Conservation (phyloP, 768 basidiomycete genomes). For the Sporobolomyces roseus region DNA sequence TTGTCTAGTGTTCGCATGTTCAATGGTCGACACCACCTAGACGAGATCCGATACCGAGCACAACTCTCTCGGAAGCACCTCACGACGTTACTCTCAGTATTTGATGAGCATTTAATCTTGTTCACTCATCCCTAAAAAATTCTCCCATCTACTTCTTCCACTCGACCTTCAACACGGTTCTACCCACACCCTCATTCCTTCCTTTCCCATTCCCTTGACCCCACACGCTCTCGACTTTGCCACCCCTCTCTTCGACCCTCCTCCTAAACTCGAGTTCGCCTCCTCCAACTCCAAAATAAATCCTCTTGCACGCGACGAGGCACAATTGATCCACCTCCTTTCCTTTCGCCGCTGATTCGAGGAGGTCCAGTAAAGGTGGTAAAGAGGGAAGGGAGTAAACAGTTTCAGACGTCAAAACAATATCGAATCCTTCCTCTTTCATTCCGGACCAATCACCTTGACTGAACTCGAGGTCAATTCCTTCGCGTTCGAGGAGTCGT, state of each 20-base stretch:
- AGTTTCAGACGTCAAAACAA: conserved; percentile 86
- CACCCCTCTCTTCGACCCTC: conserved; percentile 55
- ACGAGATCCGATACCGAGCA: conserved; percentile 86
- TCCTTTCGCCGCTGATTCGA: conserved; percentile 29
- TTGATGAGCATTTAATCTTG: conserved; percentile 71
- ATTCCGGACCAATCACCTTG: conserved; percentile 68
- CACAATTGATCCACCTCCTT: conserved; percentile 50
- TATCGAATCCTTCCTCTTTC: conserved; percentile 50
- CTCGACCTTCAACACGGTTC: conserved; percentile 63
- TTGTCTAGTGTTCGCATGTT: conserved; percentile 84
- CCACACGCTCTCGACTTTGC: conserved; percentile 58
- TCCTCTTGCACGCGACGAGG: conserved; percentile 81
- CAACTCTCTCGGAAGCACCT: conserved; percentile 79
- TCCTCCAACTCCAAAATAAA: conserved; percentile 95
- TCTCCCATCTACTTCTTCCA: conserved; percentile 52
- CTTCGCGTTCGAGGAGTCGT: conserved; percentile 56
- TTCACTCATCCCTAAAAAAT: conserved; percentile 31
- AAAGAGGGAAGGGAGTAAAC: conserved; percentile 73
- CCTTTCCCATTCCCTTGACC: conserved; percentile 36
- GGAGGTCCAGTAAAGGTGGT: conserved; percentile 55
- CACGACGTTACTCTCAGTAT: conserved; percentile 74
- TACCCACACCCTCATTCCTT: conserved; percentile 59
- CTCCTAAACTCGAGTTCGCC: conserved; percentile 70
- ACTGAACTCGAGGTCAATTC: conserved; percentile 68
- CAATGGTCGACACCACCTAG: conserved; percentile 84